Percentiles rank a stretch among this genome's conserved stretches.
phyloP scores from a whole-genome alignment of 2,329 filamentous ascomycete genomes.

The Raffaelea ambrosiae region DNA sequence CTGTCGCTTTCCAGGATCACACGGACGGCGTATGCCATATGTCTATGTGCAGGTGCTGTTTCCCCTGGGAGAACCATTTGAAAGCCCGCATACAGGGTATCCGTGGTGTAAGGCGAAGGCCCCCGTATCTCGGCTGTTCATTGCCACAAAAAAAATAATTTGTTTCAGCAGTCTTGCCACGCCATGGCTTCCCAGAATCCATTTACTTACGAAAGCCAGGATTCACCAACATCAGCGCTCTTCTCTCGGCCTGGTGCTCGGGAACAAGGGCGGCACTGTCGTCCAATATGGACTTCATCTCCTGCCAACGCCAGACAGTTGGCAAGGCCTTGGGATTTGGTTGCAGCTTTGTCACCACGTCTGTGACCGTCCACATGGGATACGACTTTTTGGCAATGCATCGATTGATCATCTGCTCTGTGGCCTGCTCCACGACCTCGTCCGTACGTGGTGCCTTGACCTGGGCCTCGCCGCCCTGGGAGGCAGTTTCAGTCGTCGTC shows the following conservation, averaged over 20 bases:
- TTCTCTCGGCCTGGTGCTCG: slow-evolving; percentile 19
- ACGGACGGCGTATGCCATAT: slow-evolving; percentile 46
- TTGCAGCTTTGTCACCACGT: background rate
- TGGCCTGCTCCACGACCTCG: slow-evolving; percentile 1
- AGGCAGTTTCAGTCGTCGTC: too few relatives aligned
- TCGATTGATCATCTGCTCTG: slow-evolving; percentile 1
- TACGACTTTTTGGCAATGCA: slow-evolving; percentile 2
- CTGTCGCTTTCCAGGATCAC: slow-evolving; percentile 49
- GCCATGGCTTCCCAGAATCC: too few relatives aligned
- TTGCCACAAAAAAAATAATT: background rate
- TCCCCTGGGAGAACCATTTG: slow-evolving; percentile 50
- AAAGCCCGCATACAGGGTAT: slow-evolving; percentile 48
- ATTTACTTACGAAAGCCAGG: slow-evolving; percentile 13
- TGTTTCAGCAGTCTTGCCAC: too few relatives aligned
- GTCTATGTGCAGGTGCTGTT: slow-evolving; percentile 44
- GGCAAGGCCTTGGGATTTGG: slow-evolving; percentile 1
- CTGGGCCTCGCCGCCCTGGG: too few relatives aligned
- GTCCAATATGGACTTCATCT: slow-evolving; percentile 17
- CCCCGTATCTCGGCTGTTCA: background rate
- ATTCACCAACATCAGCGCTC: slow-evolving; percentile 22
- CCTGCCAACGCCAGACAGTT: slow-evolving; percentile 16
- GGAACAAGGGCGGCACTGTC: slow-evolving; percentile 17
- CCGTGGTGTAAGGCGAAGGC: slow-evolving; percentile 42
- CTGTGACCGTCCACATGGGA: slow-evolving; percentile 3
- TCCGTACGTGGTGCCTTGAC: too few relatives aligned